phyloP scores from a whole-genome alignment of 2,329 filamentous ascomycete species.

The Pleochaeta shiraiana region DNA sequence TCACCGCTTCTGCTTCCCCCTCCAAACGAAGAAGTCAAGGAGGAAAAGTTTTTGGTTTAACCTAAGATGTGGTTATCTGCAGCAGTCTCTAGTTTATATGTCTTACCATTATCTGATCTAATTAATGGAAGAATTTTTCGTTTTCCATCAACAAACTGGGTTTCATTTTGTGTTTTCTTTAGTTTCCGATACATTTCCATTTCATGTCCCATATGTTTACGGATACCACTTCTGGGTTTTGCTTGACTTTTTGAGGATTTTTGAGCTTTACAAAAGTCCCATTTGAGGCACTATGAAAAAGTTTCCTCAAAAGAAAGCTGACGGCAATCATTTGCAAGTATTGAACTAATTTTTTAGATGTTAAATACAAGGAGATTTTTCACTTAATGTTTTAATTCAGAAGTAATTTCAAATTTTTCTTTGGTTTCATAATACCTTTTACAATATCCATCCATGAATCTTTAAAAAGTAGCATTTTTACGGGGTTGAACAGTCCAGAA shows the following conservation, averaged over 20 bases:
- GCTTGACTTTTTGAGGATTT: background rate
- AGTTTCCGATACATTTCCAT: background rate
- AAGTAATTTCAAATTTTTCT: too few relatives aligned
- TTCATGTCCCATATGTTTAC: background rate
- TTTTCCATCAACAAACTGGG: background rate
- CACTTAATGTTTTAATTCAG: background rate
- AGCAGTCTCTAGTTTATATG: background rate
- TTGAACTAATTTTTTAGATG: too few relatives aligned
- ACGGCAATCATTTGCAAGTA: background rate
- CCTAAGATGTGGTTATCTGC: background rate
- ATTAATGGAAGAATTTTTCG: background rate
- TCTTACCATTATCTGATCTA: background rate
- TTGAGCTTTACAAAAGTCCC: background rate
- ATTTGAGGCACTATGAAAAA: background rate
- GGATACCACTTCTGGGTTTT: background rate
- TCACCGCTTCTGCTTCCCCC: too few relatives aligned
- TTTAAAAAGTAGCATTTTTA: too few relatives aligned
- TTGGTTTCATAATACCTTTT: too few relatives aligned
- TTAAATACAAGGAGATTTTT: too few relatives aligned
- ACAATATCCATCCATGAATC: too few relatives aligned
- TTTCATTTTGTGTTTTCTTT: background rate
- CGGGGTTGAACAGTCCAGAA: too few relatives aligned
- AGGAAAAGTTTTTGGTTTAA: background rate
- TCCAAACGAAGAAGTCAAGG: too few relatives aligned
- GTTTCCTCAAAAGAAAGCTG: background rate